phyloP scores from a whole-genome alignment of 352 stramenopile genomes.

The Plasmopara muralis region DNA sequence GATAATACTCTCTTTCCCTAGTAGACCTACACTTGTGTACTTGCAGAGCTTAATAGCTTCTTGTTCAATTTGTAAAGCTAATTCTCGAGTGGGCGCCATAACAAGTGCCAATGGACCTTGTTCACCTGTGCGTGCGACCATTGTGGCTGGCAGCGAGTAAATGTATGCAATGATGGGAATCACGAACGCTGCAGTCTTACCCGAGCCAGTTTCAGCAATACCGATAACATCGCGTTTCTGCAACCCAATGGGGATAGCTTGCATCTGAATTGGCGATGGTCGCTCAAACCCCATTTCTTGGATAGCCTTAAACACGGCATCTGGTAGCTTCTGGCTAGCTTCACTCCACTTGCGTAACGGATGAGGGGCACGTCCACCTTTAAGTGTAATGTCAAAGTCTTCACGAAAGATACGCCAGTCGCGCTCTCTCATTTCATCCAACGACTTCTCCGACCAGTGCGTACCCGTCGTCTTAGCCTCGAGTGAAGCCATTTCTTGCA shows the following conservation, averaged over 20 bases:
- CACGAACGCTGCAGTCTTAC: constrained; percentile 98
- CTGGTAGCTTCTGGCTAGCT: constrained; percentile 43
- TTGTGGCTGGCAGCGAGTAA: constrained; percentile 80
- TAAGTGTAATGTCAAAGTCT: constrained; percentile 98
- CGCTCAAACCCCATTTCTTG: constrained; percentile 91
- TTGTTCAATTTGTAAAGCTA: constrained; percentile 97
- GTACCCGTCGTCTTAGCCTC: constrained; percentile 70
- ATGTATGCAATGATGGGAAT: constrained; percentile 97
- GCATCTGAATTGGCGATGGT: constrained; percentile 98
- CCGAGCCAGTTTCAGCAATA: constrained; percentile 97
- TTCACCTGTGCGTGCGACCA: constrained; percentile 84
- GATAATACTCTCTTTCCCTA: constrained; percentile 56
- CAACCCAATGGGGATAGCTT: constrained; percentile 95
- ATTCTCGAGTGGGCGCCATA: constrained; percentile 97
- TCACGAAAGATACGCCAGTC: constrained; percentile 99
- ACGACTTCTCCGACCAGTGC: constrained; percentile 92
- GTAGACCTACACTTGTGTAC: constrained; percentile 66
- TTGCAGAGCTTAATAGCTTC: constrained; percentile 91
- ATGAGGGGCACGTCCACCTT: constrained; percentile 81
- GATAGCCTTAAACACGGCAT: constrained; percentile 86
- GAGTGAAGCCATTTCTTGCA: constrained; percentile 58
- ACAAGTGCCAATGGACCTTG: constrained; percentile 95
- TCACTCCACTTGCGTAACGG: constrained; percentile 93
- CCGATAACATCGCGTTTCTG: constrained; percentile 97
- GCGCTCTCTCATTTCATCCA: constrained; percentile 92